Conservation (phyloP, 148 eudicot species). For the Chenopodium berlandieri region DNA sequence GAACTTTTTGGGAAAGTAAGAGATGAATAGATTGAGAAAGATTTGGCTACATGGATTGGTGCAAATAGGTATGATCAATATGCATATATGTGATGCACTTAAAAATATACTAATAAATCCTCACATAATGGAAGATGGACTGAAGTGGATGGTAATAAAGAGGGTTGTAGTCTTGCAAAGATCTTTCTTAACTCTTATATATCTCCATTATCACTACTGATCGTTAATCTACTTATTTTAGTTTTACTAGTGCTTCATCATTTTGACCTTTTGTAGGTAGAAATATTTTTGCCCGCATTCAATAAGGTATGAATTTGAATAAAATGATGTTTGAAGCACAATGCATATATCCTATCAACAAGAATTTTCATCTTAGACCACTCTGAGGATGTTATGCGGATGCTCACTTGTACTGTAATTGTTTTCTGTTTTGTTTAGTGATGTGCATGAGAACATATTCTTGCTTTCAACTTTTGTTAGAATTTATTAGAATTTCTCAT, state of each 20-base stretch:
- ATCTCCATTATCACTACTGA: neutral
- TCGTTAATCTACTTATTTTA: neutral
- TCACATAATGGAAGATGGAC: neutral
- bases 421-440: too few species aligned
- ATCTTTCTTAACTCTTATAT: neutral
- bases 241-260: neutral
- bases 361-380: too few species aligned
- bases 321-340: neutral
- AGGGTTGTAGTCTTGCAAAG: neutral
- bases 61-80: slow-evolving; percentile 55
- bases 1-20: slow-evolving; percentile 85
- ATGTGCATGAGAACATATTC: too few species aligned
- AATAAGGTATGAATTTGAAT: neutral
- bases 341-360: neutral
- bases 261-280: slow-evolving; percentile 3
- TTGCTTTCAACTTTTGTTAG: too few species aligned
- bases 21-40: slow-evolving; percentile 93
- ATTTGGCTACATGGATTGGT: slow-evolving; percentile 84
- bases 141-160: neutral
- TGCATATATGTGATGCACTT: neutral
- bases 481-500: neutral
- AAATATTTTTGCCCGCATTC: neutral
- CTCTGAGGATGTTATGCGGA: too few species aligned
- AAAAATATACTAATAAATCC: neutral
- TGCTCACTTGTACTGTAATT: too few species aligned